phyloP scores from a whole-genome alignment of 1,139 yeast genomes.

The Pneumocystis sp. region DNA sequence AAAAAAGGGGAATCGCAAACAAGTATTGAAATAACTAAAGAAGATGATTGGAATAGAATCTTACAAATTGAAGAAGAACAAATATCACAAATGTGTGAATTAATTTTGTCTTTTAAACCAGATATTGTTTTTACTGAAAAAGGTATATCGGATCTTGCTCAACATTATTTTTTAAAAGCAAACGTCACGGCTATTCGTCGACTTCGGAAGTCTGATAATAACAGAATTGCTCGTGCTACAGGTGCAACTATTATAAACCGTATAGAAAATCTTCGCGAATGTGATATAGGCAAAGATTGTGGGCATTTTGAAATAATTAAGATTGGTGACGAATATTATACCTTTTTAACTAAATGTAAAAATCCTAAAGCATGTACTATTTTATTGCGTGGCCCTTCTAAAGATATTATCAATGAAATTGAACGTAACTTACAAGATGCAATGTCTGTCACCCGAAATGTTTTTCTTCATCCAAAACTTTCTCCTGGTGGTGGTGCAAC shows the following conservation, averaged over 20 bases:
- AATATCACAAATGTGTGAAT: slow-evolving; percentile 74
- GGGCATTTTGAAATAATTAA: slow-evolving; percentile 85
- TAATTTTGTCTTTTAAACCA: slow-evolving; percentile 71
- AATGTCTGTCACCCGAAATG: slow-evolving; percentile 94
- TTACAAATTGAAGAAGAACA: slow-evolving; percentile 97
- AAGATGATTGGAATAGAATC: slow-evolving; percentile 91
- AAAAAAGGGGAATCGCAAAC: slow-evolving; percentile 99
- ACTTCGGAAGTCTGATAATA: slow-evolving; percentile 88
- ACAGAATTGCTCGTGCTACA: slow-evolving; percentile 91
- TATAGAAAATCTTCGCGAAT: slow-evolving; percentile 80
- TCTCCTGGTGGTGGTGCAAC: slow-evolving; percentile 99
- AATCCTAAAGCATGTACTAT: slow-evolving; percentile 91
- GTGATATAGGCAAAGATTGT: slow-evolving; percentile 78
- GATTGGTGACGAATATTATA: slow-evolving; percentile 93
- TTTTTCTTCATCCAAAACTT: slow-evolving; percentile 82
- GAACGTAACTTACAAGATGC: slow-evolving; percentile 98
- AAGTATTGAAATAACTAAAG: slow-evolving; percentile 90
- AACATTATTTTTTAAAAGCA: slow-evolving; percentile 85
- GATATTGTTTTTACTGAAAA: slow-evolving; percentile 93
- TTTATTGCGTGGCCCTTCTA: slow-evolving; percentile 86
- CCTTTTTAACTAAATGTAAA: slow-evolving; percentile 66
- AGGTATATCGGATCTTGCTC: slow-evolving; percentile 98
- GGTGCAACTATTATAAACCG: slow-evolving; percentile 96
- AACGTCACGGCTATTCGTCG: slow-evolving; percentile 89
- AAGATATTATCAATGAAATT: slow-evolving; percentile 88